Percentiles rank a stretch among this genome's conserved stretches.
Evolutionary conservation across 805 yeast species (phyloP).

Genomic region (Isabelozyma heimii): DNA sequence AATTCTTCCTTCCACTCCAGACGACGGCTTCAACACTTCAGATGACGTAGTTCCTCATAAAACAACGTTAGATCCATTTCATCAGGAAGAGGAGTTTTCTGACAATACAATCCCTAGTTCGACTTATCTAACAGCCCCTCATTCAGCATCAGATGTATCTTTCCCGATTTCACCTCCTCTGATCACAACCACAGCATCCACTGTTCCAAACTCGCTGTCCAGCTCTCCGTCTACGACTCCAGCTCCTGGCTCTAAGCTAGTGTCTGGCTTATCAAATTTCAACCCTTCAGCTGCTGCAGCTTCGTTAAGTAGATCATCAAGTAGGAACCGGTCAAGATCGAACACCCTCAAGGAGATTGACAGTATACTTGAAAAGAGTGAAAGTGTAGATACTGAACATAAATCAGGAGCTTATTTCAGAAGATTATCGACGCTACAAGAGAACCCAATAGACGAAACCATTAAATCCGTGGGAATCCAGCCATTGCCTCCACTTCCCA

Average conservation of each 20-base stretch:
- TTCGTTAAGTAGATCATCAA: constrained; percentile 8
- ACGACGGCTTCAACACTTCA: not conserved
- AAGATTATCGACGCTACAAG: constrained; percentile 63
- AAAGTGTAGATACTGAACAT: constrained; percentile 41
- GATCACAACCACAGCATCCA: constrained; percentile 10
- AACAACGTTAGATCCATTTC: not conserved
- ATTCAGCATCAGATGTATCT: constrained; percentile 20
- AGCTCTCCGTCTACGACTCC: constrained; percentile 10
- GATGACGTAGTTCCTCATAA: not conserved
- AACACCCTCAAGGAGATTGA: constrained; percentile 36
- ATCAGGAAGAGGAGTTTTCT: not conserved
- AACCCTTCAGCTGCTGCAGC: not conserved
- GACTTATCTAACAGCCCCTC: constrained; percentile 4
- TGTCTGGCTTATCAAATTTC: not conserved
- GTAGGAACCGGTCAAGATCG: constrained; percentile 28
- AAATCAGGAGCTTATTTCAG: constrained; percentile 64
- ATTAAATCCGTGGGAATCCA: not conserved
- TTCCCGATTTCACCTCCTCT: constrained; percentile 12
- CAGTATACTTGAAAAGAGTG: constrained; percentile 33
- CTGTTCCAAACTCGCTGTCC: constrained; percentile 11
- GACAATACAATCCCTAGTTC: not conserved
- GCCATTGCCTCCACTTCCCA: not conserved
- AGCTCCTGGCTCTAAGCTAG: not conserved
- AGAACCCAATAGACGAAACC: constrained; percentile 34
- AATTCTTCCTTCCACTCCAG: not conserved